Base-by-base conservation (phyloP, 116 monocot species). In the Trichopus zeylanicus region DNA sequence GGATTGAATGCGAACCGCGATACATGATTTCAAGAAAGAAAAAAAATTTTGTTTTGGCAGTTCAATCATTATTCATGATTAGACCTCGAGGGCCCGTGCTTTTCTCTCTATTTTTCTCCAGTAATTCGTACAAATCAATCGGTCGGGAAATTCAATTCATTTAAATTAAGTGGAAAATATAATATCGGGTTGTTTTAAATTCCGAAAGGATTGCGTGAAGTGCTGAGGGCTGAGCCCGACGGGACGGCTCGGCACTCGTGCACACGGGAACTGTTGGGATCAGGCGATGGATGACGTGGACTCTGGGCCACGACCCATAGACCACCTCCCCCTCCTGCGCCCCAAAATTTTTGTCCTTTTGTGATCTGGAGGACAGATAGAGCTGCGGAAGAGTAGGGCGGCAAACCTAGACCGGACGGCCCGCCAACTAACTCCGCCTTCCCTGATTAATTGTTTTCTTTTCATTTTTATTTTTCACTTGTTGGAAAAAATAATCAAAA, bases 41-140 rank as follows among this genome's bases (percentile, higher is more conserved):
- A 54, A 67, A 73, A 49, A 48, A 68, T 62, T 53, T 29, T 13
- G 67, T 29, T 74, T 74, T 74, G 29, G 56, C 55, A 57, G 37
- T 63, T 67, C 74, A 74, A 74, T 74, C 74, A 74, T 68, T n/a
- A 11, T 39, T 57, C 29, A 68, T 74, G 61, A 74, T 67, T 62
- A 74, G 74, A 67, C 68, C 55, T 62, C 56, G 54, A 54, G 48
- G 19, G 67, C 42, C 51, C 39, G 23, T 57, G 5, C 51, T 51
- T 47, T 30, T 19, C 31, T 20, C 23, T 26, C 23, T 4, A 67
- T 22, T 10, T n/a, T 18, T 11, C 26, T 26, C 55, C 42, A n/a
- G 31, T 32, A 9, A 57, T 58, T 51, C 67, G 58, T 67, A 33
- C 31, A 34, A 21, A 21, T 19, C 55, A 55, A 53, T 42, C 6